Conservation (phyloP, 2,329 filamentous ascomycete species). For the Amesomyces nigricolor region DNA sequence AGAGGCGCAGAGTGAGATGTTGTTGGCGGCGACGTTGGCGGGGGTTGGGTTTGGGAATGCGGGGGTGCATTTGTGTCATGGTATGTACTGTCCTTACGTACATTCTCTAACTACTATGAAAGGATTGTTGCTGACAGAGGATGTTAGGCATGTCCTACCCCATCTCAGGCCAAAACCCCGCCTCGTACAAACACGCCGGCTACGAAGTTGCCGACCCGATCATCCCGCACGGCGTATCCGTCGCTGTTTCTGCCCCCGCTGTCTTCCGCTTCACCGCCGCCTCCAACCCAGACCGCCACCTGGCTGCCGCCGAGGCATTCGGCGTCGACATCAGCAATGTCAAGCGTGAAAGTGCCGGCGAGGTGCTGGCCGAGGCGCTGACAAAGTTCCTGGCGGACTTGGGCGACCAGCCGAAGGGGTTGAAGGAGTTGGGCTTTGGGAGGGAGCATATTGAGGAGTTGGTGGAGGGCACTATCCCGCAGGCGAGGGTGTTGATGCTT, state of each 20-base stretch:
- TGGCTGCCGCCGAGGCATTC: constrained; percentile 83
- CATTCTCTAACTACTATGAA: no score
- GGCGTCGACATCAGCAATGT: constrained; percentile 84
- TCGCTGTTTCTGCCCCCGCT: constrained; percentile 86
- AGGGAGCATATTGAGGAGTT: constrained; percentile 69
- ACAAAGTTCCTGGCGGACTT: constrained; percentile 73
- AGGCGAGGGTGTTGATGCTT: constrained; percentile 83
- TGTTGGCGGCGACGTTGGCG: constrained; percentile 87
- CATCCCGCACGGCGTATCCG: constrained; percentile 93
- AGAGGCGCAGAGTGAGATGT: constrained; percentile 93
- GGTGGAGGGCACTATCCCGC: constrained; percentile 92
- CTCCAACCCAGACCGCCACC: constrained; percentile 86
- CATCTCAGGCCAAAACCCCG: constrained; percentile 89
- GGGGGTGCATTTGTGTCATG: constrained; percentile 74
- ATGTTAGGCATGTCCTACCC: constrained; percentile 84
- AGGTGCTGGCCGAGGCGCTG: constrained; percentile 79
- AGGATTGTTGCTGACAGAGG: background rate
- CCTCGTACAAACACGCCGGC: constrained; percentile 74
- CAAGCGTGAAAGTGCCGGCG: constrained; percentile 83
- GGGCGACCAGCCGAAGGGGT: constrained; percentile 83
- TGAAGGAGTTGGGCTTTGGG: constrained; percentile 78
- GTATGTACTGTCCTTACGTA: no score
- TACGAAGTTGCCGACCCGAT: constrained; percentile 72
- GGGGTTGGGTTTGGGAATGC: constrained; percentile 97
- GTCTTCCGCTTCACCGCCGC: constrained; percentile 91